Conservation (phyloP, 768 basidiomycete genomes). For the Ephemerocybe angulata region DNA sequence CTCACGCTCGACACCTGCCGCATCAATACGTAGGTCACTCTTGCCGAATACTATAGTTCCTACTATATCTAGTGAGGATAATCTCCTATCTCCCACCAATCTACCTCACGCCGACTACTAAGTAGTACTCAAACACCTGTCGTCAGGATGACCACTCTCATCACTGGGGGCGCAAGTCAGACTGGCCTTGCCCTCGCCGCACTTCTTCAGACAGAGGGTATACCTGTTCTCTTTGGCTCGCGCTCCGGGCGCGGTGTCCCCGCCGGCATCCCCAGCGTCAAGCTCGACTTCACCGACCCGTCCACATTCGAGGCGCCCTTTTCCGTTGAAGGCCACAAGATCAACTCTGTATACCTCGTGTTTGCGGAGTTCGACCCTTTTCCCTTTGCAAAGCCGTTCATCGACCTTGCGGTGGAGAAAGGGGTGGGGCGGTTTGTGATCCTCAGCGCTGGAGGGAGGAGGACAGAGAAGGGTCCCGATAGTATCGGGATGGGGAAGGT, state of each 20-base stretch:
- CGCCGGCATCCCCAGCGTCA: constrained; percentile 17
- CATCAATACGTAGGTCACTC: too few relatives aligned
- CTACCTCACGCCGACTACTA: too few relatives aligned
- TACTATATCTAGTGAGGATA: too few relatives aligned
- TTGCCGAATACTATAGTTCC: too few relatives aligned
- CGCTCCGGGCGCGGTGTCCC: constrained; percentile 17
- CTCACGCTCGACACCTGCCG: too few relatives aligned
- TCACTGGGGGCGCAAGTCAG: constrained; percentile 25
- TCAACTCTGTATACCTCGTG: constrained; percentile 30
- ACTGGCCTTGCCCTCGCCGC: constrained; percentile 17
- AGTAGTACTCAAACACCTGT: too few relatives aligned
- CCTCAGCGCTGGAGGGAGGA: constrained; percentile 15
- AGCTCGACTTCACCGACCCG: constrained; percentile 35
- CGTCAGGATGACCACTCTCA: constrained; percentile 24
- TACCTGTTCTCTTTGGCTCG: constrained; percentile 17
- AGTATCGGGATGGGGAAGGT: constrained; percentile 11
- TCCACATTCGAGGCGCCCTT: constrained; percentile 13
- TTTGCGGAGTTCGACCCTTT: constrained; percentile 14
- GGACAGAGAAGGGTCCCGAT: background rate
- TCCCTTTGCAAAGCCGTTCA: constrained; percentile 22
- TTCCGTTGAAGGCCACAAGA: constrained; percentile 5
- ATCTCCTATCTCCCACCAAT: too few relatives aligned
- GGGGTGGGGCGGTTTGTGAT: constrained; percentile 26
- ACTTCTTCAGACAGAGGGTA: constrained; percentile 14
- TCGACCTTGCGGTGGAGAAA: constrained; percentile 22